phyloP scores from a whole-genome alignment of 257 asterid species.

The Avicennia marina region DNA sequence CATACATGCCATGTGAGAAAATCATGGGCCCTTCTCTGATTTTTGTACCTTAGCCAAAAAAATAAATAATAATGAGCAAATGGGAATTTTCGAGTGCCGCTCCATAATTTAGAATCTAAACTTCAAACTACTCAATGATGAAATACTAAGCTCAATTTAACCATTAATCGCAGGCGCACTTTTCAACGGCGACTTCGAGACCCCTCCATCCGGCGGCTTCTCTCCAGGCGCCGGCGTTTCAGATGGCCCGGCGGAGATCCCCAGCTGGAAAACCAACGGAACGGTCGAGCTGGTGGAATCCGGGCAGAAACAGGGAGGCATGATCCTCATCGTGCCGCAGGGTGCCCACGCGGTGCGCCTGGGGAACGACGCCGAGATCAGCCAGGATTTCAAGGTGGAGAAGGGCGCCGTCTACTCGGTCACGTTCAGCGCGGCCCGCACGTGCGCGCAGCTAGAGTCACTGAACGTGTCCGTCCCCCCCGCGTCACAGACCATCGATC shows the following conservation, averaged over 20 bases:
- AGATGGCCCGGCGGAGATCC: constrained; percentile 50
- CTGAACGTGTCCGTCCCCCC: constrained; percentile 87
- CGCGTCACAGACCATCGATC: constrained; percentile 81
- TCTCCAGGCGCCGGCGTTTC: constrained; percentile 34
- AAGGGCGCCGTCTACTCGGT: constrained; percentile 75
- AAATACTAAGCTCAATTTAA: neutral
- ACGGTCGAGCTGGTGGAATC: constrained; percentile 76
- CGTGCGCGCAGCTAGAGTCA: constrained; percentile 96
- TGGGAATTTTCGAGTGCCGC: too few species aligned
- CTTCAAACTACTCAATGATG: neutral
- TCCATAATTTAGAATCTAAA: too few species aligned
- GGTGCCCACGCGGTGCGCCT: constrained; percentile 74
- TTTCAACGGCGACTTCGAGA: constrained; percentile 86
- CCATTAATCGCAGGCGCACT: constrained; percentile 43
- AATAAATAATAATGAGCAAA: neutral
- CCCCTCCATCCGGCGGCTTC: constrained; percentile 74
- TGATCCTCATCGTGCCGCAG: constrained; percentile 91
- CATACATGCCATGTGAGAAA: too few species aligned
- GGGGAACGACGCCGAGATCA: constrained; percentile 91
- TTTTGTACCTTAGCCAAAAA: too few species aligned
- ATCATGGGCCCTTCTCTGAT: neutral
- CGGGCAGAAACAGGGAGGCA: constrained; percentile 90
- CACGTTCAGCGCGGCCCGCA: constrained; percentile 95
- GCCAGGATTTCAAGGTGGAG: constrained; percentile 67
- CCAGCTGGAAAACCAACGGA: constrained; percentile 82